Evolutionary conservation across 1,284 basidiomycete genomes (phyloP).

Genomic region (Omphalotus olearius): DNA sequence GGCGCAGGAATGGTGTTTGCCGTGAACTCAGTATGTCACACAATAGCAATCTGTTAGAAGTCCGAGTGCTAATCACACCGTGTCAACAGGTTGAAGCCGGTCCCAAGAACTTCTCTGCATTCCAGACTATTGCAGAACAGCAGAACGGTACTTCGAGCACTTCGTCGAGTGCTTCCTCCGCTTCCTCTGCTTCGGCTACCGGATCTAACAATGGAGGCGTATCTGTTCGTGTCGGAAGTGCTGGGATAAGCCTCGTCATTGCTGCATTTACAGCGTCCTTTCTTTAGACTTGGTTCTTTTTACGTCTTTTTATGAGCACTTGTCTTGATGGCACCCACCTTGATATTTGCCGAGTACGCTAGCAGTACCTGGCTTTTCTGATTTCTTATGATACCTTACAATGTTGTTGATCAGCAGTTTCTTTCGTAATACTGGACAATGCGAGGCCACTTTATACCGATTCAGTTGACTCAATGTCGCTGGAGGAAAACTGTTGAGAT

Average conservation of each 20-base stretch:
- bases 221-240: not conserved
- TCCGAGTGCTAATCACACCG: not conserved
- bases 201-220: not conserved
- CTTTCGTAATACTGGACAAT: no score
- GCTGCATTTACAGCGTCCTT: slow-evolving; percentile 2
- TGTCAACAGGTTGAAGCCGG: slow-evolving; percentile 14
- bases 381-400: no score
- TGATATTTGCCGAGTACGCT: no score
- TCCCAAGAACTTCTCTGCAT: slow-evolving; percentile 39
- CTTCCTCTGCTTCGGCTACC: slow-evolving; percentile 2
- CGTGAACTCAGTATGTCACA: slow-evolving; percentile 23
- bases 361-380: no score
- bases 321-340: no score
- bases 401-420: no score
- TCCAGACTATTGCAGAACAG: slow-evolving; percentile 28
- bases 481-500: no score
- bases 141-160: slow-evolving; percentile 21
- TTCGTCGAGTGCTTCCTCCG: not conserved
- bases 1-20: slow-evolving; percentile 30
- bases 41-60: not conserved
- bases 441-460: no score
- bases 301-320: no score
- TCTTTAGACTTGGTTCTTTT: not conserved
- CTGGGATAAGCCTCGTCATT: not conserved
- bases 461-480: no score